These are phyloP conservation scores for Saccharomyces hybrid DNA, from an alignment of 1,139 yeast species.

Conservation along the genomic window DNA sequence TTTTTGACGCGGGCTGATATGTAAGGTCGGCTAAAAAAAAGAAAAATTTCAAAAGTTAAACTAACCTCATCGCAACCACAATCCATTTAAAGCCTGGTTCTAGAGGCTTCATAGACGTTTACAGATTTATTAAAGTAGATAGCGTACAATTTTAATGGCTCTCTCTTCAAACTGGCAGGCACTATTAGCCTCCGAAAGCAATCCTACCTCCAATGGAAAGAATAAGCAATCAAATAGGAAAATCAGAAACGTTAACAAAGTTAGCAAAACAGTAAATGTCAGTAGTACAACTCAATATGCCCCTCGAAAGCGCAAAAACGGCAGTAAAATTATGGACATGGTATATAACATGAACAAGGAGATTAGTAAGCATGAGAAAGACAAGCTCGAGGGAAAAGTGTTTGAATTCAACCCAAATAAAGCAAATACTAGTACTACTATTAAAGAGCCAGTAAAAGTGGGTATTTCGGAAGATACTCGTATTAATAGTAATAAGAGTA, in stretches of 20 bases:
- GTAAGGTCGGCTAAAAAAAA: conserved; percentile 3
- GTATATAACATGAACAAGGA: conserved; percentile 28
- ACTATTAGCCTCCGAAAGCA: conserved; percentile 10
- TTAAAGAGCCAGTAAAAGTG: conserved; percentile 3
- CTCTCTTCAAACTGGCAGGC: conserved; percentile 31
- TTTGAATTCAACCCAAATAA: conserved; percentile 16
- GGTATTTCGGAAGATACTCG: conserved; percentile 5
- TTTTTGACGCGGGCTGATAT: conserved; percentile 3
- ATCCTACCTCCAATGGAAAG: neutral
- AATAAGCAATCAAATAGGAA: conserved; percentile 4
- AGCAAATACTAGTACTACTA: neutral
- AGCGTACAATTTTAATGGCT: conserved; percentile 18
- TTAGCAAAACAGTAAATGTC: neutral
- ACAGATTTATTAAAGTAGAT: neutral
- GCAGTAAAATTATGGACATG: conserved; percentile 27
- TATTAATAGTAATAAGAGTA: conserved; percentile 16
- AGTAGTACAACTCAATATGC: conserved; percentile 1
- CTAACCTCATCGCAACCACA: neutral
- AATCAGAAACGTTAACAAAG: conserved; percentile 4
- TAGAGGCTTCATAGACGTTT: neutral
- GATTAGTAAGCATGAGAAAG: conserved; percentile 19
- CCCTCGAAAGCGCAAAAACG: neutral
- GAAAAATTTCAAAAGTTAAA: conserved; percentile 2
- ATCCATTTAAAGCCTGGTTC: conserved; percentile 1
- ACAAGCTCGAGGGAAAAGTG: conserved; percentile 20